Conservation (phyloP, 768 basidiomycete species). For the Suillus fuscotomentosus region DNA sequence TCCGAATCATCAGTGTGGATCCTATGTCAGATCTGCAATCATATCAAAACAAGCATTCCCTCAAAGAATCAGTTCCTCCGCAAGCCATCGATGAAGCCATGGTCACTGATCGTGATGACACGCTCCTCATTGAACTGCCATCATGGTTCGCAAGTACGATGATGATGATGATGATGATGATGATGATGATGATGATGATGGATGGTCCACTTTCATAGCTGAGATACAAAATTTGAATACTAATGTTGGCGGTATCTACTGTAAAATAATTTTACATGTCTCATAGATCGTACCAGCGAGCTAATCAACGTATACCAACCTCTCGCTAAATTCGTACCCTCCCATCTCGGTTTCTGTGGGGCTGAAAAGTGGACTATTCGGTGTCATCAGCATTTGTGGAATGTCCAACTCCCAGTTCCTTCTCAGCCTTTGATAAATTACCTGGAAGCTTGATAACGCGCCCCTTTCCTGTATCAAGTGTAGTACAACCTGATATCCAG, state of each 20-base stretch:
- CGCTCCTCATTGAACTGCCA: conserved; percentile 27
- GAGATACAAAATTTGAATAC: conserved; percentile 2
- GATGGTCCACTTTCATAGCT: conserved; percentile 26
- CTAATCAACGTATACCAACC: conserved; percentile 33
- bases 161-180: conserved; percentile 7
- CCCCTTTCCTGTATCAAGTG: conserved; percentile 86
- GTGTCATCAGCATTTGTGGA: conserved; percentile 17
- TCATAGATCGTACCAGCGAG: conserved; percentile 12
- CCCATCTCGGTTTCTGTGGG: conserved; percentile 28
- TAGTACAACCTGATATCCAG: conserved; percentile 57
- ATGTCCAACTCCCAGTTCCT: conserved; percentile 69
- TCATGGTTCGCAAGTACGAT: conserved; percentile 39
- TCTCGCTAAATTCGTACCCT: conserved; percentile 27
- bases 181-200: too few species aligned
- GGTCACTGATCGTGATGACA: conserved; percentile 26
- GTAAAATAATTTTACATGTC: conserved; percentile 12
- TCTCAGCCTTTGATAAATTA: conserved; percentile 63
- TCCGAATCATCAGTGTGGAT: conserved; percentile 65
- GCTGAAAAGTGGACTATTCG: conserved; percentile 23
- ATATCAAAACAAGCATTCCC: conserved; percentile 52
- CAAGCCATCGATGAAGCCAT: conserved; percentile 23
- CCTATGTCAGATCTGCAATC: conserved; percentile 37
- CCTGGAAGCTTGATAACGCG: conserved; percentile 77
- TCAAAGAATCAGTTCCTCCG: conserved; percentile 17
- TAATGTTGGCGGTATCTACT: background rate